Evolutionary conservation across 2,329 filamentous ascomycete species (phyloP), one percentile per base, ranked within the genome.

Genomic region (Hypoxylon sp.): DNA sequence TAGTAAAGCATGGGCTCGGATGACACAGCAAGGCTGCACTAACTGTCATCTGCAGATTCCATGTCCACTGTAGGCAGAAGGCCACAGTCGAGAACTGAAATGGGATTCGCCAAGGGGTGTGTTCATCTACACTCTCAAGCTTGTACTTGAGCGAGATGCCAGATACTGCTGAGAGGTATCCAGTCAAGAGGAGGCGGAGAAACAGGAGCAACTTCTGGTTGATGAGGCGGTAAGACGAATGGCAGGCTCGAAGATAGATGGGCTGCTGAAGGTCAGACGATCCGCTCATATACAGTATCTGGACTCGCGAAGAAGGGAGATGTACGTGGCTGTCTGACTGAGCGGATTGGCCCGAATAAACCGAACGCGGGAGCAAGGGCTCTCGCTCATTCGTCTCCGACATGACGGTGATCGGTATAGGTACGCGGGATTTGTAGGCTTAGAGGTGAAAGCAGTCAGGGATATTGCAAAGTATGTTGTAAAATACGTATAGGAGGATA

Each of bases 41-140:
- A 65, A 85, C 84, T 67, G 84, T 82, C 26, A 79, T 78, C 24
- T 82, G 72, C 16, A 82, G 46, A 55, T 85, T 81, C 73, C 84
- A 86, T 9, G 79, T 30, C 53, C 81, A 76, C n/a, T 82, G 74
- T 38, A 83, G 57, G 49, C 75, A 59, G 67, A 78, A 83, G 42
- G 80, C 77, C 64, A 85, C 74, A 8, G 80, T 77, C 36, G 80
- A 80, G 73, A 86, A 86, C 71, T 85, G 80, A 61, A 85, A 87
- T 9, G 82, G 64, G 24, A 82, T 78, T 14, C 78, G 76, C 80
- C 79, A 82, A 18, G 71, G 72, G 8, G 77, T 78, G 52, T 79
- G 78, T 2, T 78, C 72, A 9, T 80, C 78, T 44, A 80, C 73
- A 24, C 77, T 76, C 24, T 78, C 78, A 50, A 82, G 72, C 73